Base-by-base conservation (phyloP, 345 rosid species). In the Syzygium aromaticum region DNA sequence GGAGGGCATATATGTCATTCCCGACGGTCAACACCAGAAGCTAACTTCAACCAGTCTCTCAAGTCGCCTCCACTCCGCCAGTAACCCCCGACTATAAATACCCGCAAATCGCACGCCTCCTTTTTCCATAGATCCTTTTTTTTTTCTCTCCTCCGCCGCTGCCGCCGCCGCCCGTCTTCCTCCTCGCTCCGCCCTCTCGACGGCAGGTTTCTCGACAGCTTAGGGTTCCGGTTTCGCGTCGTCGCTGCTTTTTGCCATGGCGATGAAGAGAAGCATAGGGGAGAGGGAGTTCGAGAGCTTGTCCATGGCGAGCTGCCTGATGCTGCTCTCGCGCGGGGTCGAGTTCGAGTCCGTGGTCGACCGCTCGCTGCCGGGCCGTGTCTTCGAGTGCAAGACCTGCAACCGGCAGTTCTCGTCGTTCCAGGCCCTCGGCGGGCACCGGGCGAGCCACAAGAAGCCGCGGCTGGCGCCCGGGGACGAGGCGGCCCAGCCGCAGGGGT, bases 361-460 rank as follows among this genome's bases (percentile, higher is more conserved):
- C 43, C 38, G 46, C n/a, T 85, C 86, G 46, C 10, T 63, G 23
- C 61, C 89, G 5, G 84, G 52, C 88, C 92, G 94, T 4, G 94
- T 92, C 83, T 95, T 95, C 88, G 94, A 91, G 95, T 95, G 97
- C 93, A 95, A 92, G 43, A 94, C 97, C 2, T 95, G 97, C 51
- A 94, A 92, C 87, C 84, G 97, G 38, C 92, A 92, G 33, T 94
- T 94, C 84, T 90, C 89, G 2, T 93, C 96, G 4, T 95, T 95
- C 89, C 97, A 94, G 86, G 96, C 97, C 16, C 90, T 94, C 0
- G 97, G 97, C 1, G 97, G 97, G 1, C 97, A 94, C 86, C 87
- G 96, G 10, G 97, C 96, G 3, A 95, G 97, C 86, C 97, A 95
- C 89, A 95, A 94, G 92, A 95, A 92, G 90, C 94, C 93, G 4